Base-by-base conservation (phyloP, 805 yeast genomes). In the Saccharomycopsis sp. region DNA sequence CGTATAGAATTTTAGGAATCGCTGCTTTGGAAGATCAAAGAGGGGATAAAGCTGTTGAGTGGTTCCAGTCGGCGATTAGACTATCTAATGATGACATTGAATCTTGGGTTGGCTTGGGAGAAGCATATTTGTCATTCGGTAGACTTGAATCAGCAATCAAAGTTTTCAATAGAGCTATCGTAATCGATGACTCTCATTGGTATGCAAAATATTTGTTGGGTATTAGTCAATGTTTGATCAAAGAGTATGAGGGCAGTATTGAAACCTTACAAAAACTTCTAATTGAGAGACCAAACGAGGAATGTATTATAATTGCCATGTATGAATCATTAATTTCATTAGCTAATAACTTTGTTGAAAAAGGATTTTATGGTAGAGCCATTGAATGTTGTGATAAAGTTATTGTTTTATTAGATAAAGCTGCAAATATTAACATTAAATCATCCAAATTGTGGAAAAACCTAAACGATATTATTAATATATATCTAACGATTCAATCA, bases 71-170 rank as follows among this genome's bases (percentile, higher is more conserved):
- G 21, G 87, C 96, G 1, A 64, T 92, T 36, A 69, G 96, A 46
- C 62, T 81, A 48, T 64, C 76, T 32, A 13, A 27, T 2, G 48
- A 53, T 39, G 96, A 92, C 58, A 56, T 72, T 1, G 79, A 83
- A 48, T 79, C 95, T 2, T 89, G 97, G 96, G 66, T 82, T 21
- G 96, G 96, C 1, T 63, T 92, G n/a, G 98, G 98, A n/a, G 97
- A 92, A 56, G 89, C 96, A 0, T 92, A 92, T 57, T 65, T 71
- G 40, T 72, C 76, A 20, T 75, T 92, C 57, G 98, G 98, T 2
- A 69, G 95, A 46, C 63, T 79, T 33, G 88, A 84, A 41, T 94
- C 97, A 2, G 85, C 95, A 0, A 66, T 72, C 8, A 87, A 83
- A 57, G 96, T 92, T 1, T 82, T 87, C 51, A 66, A 64, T 23